Evolutionary conservation across 2,329 filamentous ascomycete genomes (phyloP), one percentile per base, ranked within the genome.

Genomic region (Dactylellina cionopaga): DNA sequence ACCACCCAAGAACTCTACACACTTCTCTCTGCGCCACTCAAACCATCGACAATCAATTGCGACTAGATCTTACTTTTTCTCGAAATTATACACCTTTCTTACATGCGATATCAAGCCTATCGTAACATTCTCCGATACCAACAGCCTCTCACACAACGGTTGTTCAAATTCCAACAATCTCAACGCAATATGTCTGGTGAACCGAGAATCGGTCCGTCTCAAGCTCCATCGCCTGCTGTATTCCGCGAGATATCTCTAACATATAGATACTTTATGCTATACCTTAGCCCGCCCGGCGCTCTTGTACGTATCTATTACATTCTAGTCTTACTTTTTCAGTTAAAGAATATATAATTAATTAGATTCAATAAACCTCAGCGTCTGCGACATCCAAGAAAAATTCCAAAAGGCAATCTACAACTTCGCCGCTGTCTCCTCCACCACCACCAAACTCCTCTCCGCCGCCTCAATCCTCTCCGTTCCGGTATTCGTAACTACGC

Each of bases 341-440:
- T 19, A 46, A 52, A 19, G 24, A 60, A 11, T 15, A 56, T 11
- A 29, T n/a, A 35, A 5, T 24, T 37, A 15, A 33, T 33, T 31
- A 46, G 6, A 35, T 39, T n/a, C n/a, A n/a, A 35, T 31, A 54
- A 17, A 54, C 6, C 2, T 31, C 74, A 97, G 93, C 78, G 87
- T 98, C 79, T 98, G 94, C 83, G 94, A 98, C 79, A 85, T 98
- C 75, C 94, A 98, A 82, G 94, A 97, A 76, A 96, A 92, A 80
- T 98, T 98, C 82, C 87, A 92, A 73, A 83, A 84, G 6, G 89
- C 89, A 63, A 96, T 98, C 77, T 87, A 89, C 82, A 89, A 96
- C 79, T 97, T 93, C 79, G 87, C 91, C 75, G 92, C 90, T 79
- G 86, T 97, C 88, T 91, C 83, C 69, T 83, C 79, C 6, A 92